Conservation (phyloP, 176 grass and related monocot species). For the Ensete glaucum region DNA sequence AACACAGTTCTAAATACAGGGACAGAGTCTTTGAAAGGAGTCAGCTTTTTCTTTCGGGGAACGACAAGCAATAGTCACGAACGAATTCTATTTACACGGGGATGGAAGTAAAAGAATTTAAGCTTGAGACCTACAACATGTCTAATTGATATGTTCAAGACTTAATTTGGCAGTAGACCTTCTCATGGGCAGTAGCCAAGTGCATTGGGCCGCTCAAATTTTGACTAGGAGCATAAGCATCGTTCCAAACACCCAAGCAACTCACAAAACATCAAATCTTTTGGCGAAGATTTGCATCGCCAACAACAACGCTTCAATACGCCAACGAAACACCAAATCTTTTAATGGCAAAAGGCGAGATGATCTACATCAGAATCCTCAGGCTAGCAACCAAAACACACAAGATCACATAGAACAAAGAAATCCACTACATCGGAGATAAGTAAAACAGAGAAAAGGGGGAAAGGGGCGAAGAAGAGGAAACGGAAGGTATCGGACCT, state of each 20-base stretch:
- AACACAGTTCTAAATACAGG: background rate
- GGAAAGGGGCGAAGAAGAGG: background rate
- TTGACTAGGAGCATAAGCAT: too few species aligned
- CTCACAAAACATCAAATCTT: too few species aligned
- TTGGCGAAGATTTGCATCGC: too few species aligned
- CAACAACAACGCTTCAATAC: too few species aligned
- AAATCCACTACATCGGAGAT: background rate
- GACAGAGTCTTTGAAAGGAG: background rate
- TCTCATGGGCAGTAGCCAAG: too few species aligned
- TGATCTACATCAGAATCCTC: background rate
- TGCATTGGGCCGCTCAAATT: too few species aligned
- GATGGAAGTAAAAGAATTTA: background rate
- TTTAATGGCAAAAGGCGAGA: background rate
- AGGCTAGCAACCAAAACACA: background rate
- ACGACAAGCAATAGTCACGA: background rate
- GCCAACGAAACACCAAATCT: background rate
- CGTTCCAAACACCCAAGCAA: too few species aligned
- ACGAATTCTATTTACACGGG: background rate
- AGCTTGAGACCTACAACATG: too few species aligned
- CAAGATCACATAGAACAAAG: background rate
- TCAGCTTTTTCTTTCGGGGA: background rate
- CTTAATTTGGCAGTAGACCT: too few species aligned
- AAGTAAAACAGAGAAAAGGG: background rate
- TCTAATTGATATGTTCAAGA: too few species aligned
- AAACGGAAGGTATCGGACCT: background rate